These are phyloP conservation scores for Mortierella sp. DNA, from an alignment of 371 early-diverging fungal species.

Conservation along the genomic window DNA sequence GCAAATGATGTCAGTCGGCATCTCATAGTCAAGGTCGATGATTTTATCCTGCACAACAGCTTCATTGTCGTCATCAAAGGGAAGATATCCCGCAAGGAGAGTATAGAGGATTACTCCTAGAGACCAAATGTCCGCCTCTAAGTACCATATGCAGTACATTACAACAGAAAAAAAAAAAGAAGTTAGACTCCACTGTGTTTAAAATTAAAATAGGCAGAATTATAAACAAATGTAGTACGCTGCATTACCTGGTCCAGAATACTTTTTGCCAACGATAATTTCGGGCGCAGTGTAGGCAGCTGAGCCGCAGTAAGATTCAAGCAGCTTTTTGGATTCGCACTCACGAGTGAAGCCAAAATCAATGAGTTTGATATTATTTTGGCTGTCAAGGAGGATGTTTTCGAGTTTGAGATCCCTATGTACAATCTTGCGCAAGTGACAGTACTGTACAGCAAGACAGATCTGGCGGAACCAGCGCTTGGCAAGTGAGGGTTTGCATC, in stretches of 20 bases:
- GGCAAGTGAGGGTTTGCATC: conserved; percentile 68
- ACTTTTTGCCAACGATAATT: conserved; percentile 80
- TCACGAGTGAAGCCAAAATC: conserved; percentile 94
- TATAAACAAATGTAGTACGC: conserved; percentile 1
- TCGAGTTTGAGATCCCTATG: conserved; percentile 92
- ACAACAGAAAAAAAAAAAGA: neutral
- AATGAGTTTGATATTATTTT: conserved; percentile 83
- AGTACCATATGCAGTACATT: neutral
- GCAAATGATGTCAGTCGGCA: conserved; percentile 73
- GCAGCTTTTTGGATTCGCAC: conserved; percentile 72
- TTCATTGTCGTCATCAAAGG: conserved; percentile 90
- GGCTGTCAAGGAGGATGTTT: conserved; percentile 83
- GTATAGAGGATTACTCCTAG: conserved; percentile 88
- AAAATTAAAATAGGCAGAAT: neutral
- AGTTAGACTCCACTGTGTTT: too few species aligned
- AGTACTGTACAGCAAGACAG: conserved; percentile 80
- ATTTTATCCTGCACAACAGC: conserved; percentile 78
- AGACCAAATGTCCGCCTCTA: conserved; percentile 91
- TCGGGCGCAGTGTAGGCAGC: conserved; percentile 90
- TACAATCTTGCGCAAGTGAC: conserved; percentile 82
- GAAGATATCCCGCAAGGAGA: conserved; percentile 82
- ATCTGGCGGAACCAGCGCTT: conserved; percentile 80
- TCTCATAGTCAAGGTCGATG: conserved; percentile 76
- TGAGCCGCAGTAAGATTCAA: conserved; percentile 91
- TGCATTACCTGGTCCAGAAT: conserved; percentile 77